Evolutionary conservation across 495 filamentous ascomycete species (phyloP).

Genomic region (Xylaria grammica): DNA sequence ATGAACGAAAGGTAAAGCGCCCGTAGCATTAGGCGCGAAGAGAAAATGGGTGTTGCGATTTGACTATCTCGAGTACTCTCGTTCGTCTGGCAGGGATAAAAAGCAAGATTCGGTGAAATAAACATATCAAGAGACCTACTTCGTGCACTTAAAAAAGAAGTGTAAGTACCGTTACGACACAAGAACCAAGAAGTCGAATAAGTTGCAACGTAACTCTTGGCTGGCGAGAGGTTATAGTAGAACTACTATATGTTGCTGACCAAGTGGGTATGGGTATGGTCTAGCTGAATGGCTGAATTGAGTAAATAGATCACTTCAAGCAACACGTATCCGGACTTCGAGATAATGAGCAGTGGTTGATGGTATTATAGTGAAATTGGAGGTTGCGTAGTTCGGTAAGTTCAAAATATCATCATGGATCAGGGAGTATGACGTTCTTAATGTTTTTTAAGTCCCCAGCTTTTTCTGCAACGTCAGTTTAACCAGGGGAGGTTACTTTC

Average conservation of each 20-base stretch:
- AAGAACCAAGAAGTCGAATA: background rate
- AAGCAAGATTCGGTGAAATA: background rate
- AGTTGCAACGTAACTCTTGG: conserved; percentile 3
- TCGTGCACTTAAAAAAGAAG: conserved; percentile 5
- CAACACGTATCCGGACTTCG: background rate
- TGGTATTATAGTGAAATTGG: conserved; percentile 1
- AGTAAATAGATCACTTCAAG: background rate
- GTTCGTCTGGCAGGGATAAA: background rate
- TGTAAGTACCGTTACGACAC: background rate
- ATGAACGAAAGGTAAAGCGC: background rate
- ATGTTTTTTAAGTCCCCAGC: background rate
- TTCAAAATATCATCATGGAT: conserved; percentile 7
- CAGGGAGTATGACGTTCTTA: conserved; percentile 15
- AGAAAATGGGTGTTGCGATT: background rate
- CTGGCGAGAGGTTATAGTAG: background rate
- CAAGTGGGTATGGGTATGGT: background rate
- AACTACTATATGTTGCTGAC: conserved; percentile 2
- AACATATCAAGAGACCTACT: conserved; percentile 20
- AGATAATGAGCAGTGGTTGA: background rate
- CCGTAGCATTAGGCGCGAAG: background rate
- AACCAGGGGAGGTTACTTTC: conserved; percentile 7
- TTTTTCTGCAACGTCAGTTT: conserved; percentile 9
- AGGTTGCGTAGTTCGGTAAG: conserved; percentile 12
- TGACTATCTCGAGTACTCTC: background rate
- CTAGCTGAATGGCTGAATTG: background rate